Conservation (phyloP, 371 early-diverging fungal species). For the Mucor racemosus region DNA sequence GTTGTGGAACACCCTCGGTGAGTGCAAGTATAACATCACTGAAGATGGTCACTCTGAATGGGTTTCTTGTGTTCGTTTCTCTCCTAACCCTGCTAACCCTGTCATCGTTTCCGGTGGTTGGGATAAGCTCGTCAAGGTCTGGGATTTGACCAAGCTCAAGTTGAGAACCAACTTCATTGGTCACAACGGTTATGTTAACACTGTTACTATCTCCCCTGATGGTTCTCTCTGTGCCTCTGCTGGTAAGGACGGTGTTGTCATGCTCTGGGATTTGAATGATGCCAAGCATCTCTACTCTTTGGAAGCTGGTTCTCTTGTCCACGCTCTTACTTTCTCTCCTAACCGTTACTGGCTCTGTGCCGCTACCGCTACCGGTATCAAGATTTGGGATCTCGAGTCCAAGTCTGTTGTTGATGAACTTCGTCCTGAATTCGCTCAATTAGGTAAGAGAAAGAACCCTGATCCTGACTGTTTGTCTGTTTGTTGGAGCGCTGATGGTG, state of each 20-base stretch:
- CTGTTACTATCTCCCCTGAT: constrained; percentile 98
- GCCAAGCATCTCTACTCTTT: constrained; percentile 99
- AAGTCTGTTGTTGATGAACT: constrained; percentile 97
- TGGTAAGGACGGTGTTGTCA: constrained; percentile 98
- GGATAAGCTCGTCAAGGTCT: constrained; percentile 99
- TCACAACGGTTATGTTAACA: constrained; percentile 97
- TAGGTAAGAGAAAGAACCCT: constrained; percentile 71
- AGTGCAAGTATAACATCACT: constrained; percentile 96
- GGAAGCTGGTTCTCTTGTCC: constrained; percentile 94
- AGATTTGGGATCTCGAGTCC: constrained; percentile 99
- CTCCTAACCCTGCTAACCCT: constrained; percentile 97
- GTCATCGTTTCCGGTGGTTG: constrained; percentile 97
- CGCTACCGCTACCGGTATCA: constrained; percentile 95
- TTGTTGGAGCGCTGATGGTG: constrained; percentile 98
- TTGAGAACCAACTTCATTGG: constrained; percentile 98
- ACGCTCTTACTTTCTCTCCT: constrained; percentile 98
- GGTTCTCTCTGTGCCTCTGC: constrained; percentile 99
- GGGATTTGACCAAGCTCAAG: constrained; percentile 98
- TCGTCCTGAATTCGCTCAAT: constrained; percentile 84
- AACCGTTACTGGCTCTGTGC: constrained; percentile 99
- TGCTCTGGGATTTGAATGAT: constrained; percentile 99
- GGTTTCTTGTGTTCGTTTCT: constrained; percentile 98
- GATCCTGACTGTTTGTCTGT: constrained; percentile 92
- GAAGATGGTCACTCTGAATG: constrained; percentile 97
- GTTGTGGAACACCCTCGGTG: constrained; percentile 99